Conservation (phyloP, 371 early-diverging fungal genomes). For the Mucor piriformis region DNA sequence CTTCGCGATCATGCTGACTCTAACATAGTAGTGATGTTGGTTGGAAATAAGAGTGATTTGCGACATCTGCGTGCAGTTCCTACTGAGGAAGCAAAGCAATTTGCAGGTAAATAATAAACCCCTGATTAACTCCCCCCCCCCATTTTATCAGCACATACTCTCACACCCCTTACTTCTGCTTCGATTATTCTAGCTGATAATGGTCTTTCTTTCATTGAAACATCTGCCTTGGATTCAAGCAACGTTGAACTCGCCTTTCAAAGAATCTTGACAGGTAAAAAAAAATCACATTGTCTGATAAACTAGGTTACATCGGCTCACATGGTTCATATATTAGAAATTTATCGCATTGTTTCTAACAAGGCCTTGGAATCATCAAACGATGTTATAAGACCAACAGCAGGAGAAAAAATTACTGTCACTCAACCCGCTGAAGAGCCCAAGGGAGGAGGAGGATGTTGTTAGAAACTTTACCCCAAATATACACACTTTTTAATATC, state of each 20-base stretch:
- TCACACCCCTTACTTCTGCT: not conserved
- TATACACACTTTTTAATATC: not conserved
- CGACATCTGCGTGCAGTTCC: conserved; percentile 95
- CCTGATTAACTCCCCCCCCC: not conserved
- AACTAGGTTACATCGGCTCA: not conserved
- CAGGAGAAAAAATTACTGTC: conserved; percentile 80
- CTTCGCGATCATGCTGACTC: conserved; percentile 97
- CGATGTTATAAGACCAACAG: conserved; percentile 73
- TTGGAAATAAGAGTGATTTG: conserved; percentile 99
- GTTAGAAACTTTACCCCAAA: conserved; percentile 49
- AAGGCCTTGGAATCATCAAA: conserved; percentile 85
- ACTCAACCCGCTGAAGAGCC: conserved; percentile 66
- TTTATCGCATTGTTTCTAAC: conserved; percentile 92
- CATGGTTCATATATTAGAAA: conserved; percentile 58
- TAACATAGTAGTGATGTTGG: conserved; percentile 98
- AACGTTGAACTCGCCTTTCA: conserved; percentile 95
- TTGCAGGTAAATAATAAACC: conserved; percentile 24
- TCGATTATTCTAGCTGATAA: conserved; percentile 70
- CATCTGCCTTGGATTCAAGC: conserved; percentile 91
- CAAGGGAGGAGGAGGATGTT: conserved; percentile 80
- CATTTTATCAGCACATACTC: not conserved
- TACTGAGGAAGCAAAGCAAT: conserved; percentile 93
- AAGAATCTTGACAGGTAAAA: conserved; percentile 90
- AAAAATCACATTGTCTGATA: too few relatives aligned
- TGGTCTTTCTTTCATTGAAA: conserved; percentile 91